These are phyloP conservation scores for Auriscalpium microsporum DNA, from an alignment of 768 basidiomycete genomes.

Conservation along the genomic window DNA sequence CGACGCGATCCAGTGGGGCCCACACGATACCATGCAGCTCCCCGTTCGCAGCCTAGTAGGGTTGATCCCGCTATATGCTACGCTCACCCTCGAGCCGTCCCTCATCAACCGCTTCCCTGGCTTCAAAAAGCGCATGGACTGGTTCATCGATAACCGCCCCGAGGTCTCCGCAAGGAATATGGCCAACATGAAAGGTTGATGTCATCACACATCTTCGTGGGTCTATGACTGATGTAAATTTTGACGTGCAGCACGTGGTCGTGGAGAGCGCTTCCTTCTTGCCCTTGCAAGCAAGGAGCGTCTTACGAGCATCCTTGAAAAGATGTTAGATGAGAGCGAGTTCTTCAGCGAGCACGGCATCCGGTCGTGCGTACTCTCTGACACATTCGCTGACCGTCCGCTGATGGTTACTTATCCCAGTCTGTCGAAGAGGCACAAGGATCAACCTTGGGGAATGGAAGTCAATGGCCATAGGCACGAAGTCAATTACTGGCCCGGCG, in stretches of 20 bases:
- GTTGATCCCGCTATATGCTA: slow-evolving; percentile 95
- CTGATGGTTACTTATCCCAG: slow-evolving; percentile 30
- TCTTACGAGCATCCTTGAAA: slow-evolving; percentile 78
- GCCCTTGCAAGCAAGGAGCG: slow-evolving; percentile 91
- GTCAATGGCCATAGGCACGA: slow-evolving; percentile 89
- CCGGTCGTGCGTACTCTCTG: slow-evolving; percentile 53
- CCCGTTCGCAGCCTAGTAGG: slow-evolving; percentile 94
- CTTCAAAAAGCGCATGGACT: slow-evolving; percentile 97
- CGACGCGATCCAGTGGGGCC: slow-evolving; percentile 88
- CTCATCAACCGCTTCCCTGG: slow-evolving; percentile 89
- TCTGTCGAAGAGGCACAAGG: slow-evolving; percentile 83
- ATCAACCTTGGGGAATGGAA: slow-evolving; percentile 90
- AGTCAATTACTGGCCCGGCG: slow-evolving; percentile 96
- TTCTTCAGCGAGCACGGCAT: slow-evolving; percentile 95
- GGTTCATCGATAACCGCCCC: slow-evolving; percentile 94
- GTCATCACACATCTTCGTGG: neutral
- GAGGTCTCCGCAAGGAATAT: slow-evolving; percentile 86
- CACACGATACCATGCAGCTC: slow-evolving; percentile 76
- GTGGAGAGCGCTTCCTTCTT: slow-evolving; percentile 78
- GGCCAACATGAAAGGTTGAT: slow-evolving; percentile 85
- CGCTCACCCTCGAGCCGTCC: slow-evolving; percentile 85
- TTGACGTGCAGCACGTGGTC: slow-evolving; percentile 41
- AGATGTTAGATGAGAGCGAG: slow-evolving; percentile 96
- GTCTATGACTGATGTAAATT: neutral
- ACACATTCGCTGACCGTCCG: neutral